Percentiles rank a stretch among this genome's conserved stretches.
phyloP scores from a whole-genome alignment of 352 stramenopile species.

The Peronosclerospora sorghi region DNA sequence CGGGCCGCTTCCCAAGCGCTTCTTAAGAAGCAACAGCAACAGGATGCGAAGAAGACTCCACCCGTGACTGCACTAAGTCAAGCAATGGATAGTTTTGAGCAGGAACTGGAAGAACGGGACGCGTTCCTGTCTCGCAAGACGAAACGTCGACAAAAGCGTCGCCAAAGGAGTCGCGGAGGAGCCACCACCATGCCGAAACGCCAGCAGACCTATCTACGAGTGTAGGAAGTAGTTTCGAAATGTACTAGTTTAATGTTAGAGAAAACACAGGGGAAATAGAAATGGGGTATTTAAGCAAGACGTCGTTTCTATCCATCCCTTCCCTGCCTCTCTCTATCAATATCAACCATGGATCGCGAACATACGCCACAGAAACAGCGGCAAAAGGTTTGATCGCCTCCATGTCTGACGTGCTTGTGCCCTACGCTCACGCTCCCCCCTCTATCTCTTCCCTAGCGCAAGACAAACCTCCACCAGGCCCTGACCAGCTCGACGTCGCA shows the following conservation, averaged over 20 bases:
- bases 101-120: slow-evolving; percentile 30
- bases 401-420: background rate
- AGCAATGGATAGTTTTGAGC: slow-evolving; percentile 47
- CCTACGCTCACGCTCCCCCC: background rate
- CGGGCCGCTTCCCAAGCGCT: slow-evolving; percentile 12
- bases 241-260: background rate
- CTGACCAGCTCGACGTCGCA: slow-evolving; percentile 4
- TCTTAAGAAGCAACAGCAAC: slow-evolving; percentile 18
- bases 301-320: background rate
- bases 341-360: slow-evolving; percentile 54
- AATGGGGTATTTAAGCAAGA: no score
- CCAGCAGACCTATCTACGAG: slow-evolving; percentile 51
- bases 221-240: slow-evolving; percentile 14
- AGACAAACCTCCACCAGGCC: background rate
- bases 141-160: slow-evolving; percentile 38
- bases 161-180: slow-evolving; percentile 19
- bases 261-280: no score
- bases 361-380: slow-evolving; percentile 65
- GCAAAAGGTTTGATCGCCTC: slow-evolving; percentile 35
- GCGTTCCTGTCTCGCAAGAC: slow-evolving; percentile 28
- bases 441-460: background rate
- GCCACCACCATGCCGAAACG: slow-evolving; percentile 23
- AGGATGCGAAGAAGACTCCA: slow-evolving; percentile 18
- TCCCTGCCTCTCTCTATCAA: background rate
- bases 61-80: slow-evolving; percentile 43